Evolutionary conservation across 2,329 filamentous ascomycete species (phyloP), one percentile per base, ranked within the genome.

Genomic region (Cladosporium colombiae): DNA sequence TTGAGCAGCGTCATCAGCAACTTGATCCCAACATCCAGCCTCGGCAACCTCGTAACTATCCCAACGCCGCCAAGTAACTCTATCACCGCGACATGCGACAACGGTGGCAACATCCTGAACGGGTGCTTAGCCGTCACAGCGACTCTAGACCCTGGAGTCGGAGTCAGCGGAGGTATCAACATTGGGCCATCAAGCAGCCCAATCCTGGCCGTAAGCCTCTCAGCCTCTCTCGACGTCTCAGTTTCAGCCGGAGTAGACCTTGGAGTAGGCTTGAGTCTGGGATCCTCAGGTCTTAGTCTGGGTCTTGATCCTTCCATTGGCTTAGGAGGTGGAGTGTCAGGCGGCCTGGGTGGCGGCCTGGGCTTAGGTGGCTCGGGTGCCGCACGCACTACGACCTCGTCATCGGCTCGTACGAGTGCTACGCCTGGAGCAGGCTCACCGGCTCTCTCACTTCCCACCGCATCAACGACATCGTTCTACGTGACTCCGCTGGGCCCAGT

Each of bases 31-130:
- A n/a, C 29, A 2, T 35, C 29, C 3, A 29, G 25, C 5, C 14
- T 23, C 7, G 18, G 10, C 6, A 29, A 3, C 2, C 23, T 44
- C n/a, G 35, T 59, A 5, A 44, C 56, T 21, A 14, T 59, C 6
- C 16, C 37, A 21, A 27, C 56, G 13, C 16, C 56, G 5, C 16
- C 10, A 16, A 29, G 37, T 6, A 23, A 27, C 13, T 25, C 60
- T 8, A 18, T 50, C 31, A 64, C 59, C 7, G 52, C 16, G 6
- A 67, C 65, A 23, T 67, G 66, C 52, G 16, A 35, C 7, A 67
- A 65, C 5, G 66, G 66, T 16, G 66, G 66, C 27, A 64, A 67
- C 37, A 56, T 66, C 18, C 53, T 65, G 8, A 66, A 67, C 16
- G 66, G 63, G 2, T 67, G 66, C 58, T 58, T 56, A 58, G 16